These are phyloP conservation scores for Alternaria sp. DNA, from an alignment of 2,329 filamentous ascomycete species.

Conservation along the genomic window DNA sequence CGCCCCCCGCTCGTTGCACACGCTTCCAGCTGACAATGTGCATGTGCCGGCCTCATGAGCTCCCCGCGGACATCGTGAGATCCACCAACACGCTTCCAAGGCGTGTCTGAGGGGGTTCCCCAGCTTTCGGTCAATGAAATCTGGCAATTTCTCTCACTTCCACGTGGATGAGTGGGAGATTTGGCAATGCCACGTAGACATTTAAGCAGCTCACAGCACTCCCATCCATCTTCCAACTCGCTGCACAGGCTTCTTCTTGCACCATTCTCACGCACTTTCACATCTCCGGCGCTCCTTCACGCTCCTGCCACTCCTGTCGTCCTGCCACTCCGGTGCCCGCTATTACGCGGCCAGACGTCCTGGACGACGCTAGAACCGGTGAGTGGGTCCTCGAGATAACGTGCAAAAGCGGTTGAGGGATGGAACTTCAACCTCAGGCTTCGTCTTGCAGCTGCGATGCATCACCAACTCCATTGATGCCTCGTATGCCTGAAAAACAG, in stretches of 20 bases:
- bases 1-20: not conserved
- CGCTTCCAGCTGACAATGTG: not conserved
- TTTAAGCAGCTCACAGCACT: not conserved
- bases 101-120: not conserved
- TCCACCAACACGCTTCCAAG: not conserved
- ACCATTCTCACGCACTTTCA: not conserved
- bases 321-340: not conserved
- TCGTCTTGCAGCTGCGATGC: slow-evolving; percentile 25
- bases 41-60: slow-evolving; percentile 1
- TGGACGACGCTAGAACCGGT: slow-evolving; percentile 9
- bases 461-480: slow-evolving; percentile 13
- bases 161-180: not conserved
- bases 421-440: slow-evolving; percentile 20
- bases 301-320: not conserved
- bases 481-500: not conserved
- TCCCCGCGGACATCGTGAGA: not conserved
- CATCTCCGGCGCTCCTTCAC: not conserved
- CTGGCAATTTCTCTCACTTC: not conserved
- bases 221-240: not conserved
- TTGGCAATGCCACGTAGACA: not conserved
- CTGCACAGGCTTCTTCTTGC: not conserved
- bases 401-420: slow-evolving; percentile 12
- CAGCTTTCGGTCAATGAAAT: not conserved
- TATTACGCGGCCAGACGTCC: slow-evolving; percentile 14
- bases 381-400: slow-evolving; percentile 13